Percentiles rank a stretch among this genome's conserved stretches.
Conservation (phyloP, 2,329 filamentous ascomycete species). For the Ceratocystis alfenasii region DNA sequence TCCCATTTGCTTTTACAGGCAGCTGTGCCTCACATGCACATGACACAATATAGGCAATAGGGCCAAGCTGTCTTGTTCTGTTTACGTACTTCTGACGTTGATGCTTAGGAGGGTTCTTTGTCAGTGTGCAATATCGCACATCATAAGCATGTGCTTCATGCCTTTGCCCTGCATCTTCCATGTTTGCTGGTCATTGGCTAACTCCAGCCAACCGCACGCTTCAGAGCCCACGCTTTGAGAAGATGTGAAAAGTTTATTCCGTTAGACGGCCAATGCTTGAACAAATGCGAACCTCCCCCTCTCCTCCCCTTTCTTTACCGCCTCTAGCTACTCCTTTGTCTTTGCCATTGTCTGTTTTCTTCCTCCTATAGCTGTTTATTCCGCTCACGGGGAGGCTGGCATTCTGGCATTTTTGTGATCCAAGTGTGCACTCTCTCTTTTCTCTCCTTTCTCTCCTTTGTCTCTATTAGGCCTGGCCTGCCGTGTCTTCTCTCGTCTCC, state of each 20-base stretch:
- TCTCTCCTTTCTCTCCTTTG: too few species aligned
- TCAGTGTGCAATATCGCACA: not conserved
- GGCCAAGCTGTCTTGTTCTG: not conserved
- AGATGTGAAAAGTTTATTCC: not conserved
- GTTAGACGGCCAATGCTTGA: not conserved
- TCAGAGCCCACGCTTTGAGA: not conserved
- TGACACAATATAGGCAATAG: not conserved
- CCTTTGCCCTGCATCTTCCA: not conserved
- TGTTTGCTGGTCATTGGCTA: not conserved
- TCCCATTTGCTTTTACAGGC: not conserved
- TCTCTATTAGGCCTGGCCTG: too few species aligned
- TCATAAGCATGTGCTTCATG: not conserved
- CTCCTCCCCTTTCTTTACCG: not conserved
- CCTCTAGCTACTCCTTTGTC: not conserved
- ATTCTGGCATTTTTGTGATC: too few species aligned
- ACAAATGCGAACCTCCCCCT: not conserved
- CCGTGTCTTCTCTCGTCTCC: too few species aligned
- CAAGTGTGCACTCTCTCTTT: too few species aligned
- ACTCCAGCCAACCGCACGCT: not conserved
- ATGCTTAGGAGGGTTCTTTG: too few species aligned
- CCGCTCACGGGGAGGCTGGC: not conserved
- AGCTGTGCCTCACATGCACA: not conserved
- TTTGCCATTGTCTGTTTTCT: not conserved
- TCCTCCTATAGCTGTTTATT: not conserved
- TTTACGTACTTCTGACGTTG: not conserved